Base-by-base conservation (phyloP, 2,329 filamentous ascomycete genomes). In the Penicillium fuscoglaucum region DNA sequence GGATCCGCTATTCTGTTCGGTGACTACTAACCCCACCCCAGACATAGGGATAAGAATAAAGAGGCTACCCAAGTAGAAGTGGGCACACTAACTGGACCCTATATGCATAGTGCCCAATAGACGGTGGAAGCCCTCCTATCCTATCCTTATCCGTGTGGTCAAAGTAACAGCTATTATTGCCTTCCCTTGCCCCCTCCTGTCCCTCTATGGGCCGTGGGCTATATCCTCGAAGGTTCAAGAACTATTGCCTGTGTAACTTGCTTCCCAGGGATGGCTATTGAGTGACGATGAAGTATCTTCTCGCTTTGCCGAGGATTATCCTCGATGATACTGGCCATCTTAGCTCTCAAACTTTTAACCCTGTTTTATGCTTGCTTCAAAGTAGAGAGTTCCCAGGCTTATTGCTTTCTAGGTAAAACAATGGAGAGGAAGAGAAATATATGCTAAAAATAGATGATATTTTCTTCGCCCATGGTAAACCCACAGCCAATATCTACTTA, bases 181-280 rank as follows among this genome's bases (percentile, higher is more conserved):
- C 46, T 33, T 44, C 21, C 17, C 21, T 50, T 12, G 43, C 17
- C 26, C 26, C 31, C 31, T 50, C 33, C 24, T 59, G 17, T 44
- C 31, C 26, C 40, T 40, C 21, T 28, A 35, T 51, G 39, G 46
- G 46, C 12, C 35, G 8, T 41, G 31, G 17, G 3, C 9, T 10
- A 24, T 49, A 28, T 26, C 4, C 15, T 10, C 1, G 24, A 40
- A 33, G 53, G 28, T 35, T 6, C 15, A 26, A 17, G 6, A 35
- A 56, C 37, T 44, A 51, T 56, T 35, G 31, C 46, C 26, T 41
- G 12, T 24, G 31, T 40, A 39, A 21, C 15, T 48, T 54, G 33
- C 52, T 46, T 48, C n/a, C 43, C 15, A 54, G 52, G 52, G 52
- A 33, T 55, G 10, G 7, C 7, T 15, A 31, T 21, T 54, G 10